Base-by-base conservation (phyloP, 441 rosid species). In the Arabidopsis hybrid region DNA sequence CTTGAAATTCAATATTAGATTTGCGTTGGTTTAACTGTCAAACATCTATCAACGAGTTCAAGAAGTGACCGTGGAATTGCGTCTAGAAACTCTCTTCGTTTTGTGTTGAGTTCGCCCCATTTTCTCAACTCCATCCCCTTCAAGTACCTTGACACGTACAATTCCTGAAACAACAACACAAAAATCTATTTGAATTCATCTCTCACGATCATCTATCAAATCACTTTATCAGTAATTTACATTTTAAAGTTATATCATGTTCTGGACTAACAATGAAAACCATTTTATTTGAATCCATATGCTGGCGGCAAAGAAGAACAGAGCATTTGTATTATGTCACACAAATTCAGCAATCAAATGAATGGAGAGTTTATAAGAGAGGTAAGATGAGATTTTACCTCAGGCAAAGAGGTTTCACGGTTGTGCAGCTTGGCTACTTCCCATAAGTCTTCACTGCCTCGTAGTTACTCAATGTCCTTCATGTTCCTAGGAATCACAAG, bases 341-440 rank as follows among this genome's bases (percentile, higher is more conserved):
- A 63, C n/a, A 29, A 51, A 76, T 63, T 59, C 34, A 76, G 29
- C 60, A 53, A 50, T 5, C 2, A 40, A 36, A 56, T 49, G 62
- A 38, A 31, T 57, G 36, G 7, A 59, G 26, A 8, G 50, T 59
- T 14, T 56, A 26, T 13, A 62, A 32, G 39, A 13, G 63, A 52
- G 26, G 66, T 65, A 51, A 71, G 36, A 34, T 65, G 77, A 26
- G 64, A 67, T 60, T 1, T 64, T 88, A 96, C 99, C 96, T 60
- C 72, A 31, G 97, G 97, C 77, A 93, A 93, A 67, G 90, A 86
- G 11, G 86, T 79, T 84, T 93, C 98, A 3, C 92, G 91, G 79
- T 87, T 87, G 49, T 93, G 98, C 47, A 96, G 79, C 82, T 90
- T 91, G 46, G 98, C 84, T 1, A 93, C 91, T 83, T 96, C 99